These are phyloP conservation scores for Babesia divergens DNA, from an alignment of 169 alveolate species.

Conservation along the genomic window DNA sequence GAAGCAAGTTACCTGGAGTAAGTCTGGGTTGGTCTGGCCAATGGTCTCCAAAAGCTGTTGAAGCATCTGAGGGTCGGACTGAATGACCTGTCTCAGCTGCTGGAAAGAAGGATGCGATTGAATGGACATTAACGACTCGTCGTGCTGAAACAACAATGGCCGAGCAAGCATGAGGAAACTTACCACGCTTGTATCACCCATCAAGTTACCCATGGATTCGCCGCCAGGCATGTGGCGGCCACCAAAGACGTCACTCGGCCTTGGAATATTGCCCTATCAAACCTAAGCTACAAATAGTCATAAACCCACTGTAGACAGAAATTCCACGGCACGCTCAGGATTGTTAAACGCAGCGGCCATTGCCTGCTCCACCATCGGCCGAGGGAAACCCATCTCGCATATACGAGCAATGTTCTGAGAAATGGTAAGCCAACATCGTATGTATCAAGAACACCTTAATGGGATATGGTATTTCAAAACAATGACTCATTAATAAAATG, in stretches of 20 bases:
- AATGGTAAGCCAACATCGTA: not conserved
- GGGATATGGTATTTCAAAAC: not conserved
- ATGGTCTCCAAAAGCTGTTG: slow-evolving; percentile 81
- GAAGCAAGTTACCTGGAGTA: slow-evolving; percentile 69
- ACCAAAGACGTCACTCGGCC: not conserved
- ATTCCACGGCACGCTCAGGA: slow-evolving; percentile 95
- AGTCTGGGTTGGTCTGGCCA: slow-evolving; percentile 83
- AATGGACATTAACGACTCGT: not conserved
- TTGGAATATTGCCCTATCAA: slow-evolving; percentile 42
- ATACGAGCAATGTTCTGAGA: slow-evolving; percentile 77
- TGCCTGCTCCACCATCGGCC: slow-evolving; percentile 84
- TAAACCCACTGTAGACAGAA: slow-evolving; percentile 84
- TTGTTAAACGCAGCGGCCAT: slow-evolving; percentile 92
- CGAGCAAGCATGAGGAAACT: not conserved
- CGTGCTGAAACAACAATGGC: not conserved
- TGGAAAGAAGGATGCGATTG: slow-evolving; percentile 82
- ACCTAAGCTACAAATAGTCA: not conserved
- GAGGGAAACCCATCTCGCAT: slow-evolving; percentile 89
- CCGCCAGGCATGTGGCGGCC: not conserved
- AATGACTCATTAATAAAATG: not conserved
- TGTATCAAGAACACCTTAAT: no score
- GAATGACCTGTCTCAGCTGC: slow-evolving; percentile 79
- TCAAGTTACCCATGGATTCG: not conserved
- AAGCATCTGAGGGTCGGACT: slow-evolving; percentile 85
- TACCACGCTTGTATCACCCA: not conserved